Conservation (phyloP, 2,329 filamentous ascomycete genomes). For the Teratosphaeria destructans region DNA sequence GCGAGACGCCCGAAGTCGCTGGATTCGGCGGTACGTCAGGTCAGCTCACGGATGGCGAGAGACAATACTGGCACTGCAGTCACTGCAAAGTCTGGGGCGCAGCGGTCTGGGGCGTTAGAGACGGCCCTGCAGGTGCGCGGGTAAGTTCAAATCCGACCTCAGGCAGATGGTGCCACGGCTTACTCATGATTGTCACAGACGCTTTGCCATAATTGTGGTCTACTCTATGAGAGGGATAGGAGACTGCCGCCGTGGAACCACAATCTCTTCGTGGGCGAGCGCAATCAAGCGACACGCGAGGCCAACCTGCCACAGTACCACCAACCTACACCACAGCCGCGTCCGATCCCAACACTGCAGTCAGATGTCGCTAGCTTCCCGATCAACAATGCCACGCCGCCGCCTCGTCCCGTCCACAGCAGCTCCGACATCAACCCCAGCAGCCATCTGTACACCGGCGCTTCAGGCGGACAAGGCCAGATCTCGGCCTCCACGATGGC, state of each 20-base stretch:
- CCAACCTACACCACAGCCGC: slow-evolving; percentile 6
- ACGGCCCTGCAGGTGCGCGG: slow-evolving; percentile 75
- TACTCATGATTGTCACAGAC: slow-evolving; percentile 42
- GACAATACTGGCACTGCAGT: slow-evolving; percentile 72
- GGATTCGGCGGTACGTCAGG: slow-evolving; percentile 55
- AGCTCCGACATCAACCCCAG: slow-evolving; percentile 17
- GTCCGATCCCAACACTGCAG: slow-evolving; percentile 18
- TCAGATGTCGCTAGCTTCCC: slow-evolving; percentile 23
- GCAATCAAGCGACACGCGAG: slow-evolving; percentile 26
- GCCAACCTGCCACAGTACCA: slow-evolving; percentile 12
- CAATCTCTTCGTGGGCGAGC: slow-evolving; percentile 49
- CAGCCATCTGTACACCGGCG: slow-evolving; percentile 25
- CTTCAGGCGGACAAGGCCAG: slow-evolving; percentile 23
- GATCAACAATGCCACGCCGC: slow-evolving; percentile 7
- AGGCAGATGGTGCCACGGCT: neutral
- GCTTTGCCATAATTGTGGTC: slow-evolving; percentile 87
- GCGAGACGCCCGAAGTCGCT: slow-evolving; percentile 67
- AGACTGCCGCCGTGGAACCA: slow-evolving; percentile 69
- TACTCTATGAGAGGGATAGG: slow-evolving; percentile 78
- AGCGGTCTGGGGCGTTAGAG: slow-evolving; percentile 87
- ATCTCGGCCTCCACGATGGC: slow-evolving; percentile 24
- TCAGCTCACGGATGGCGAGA: slow-evolving; percentile 62
- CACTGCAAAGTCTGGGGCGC: slow-evolving; percentile 84
- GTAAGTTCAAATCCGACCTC: slow-evolving; percentile 42
- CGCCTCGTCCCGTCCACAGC: slow-evolving; percentile 1